Conservation (phyloP, 1,284 basidiomycete species). For the Tremellales sp. region DNA sequence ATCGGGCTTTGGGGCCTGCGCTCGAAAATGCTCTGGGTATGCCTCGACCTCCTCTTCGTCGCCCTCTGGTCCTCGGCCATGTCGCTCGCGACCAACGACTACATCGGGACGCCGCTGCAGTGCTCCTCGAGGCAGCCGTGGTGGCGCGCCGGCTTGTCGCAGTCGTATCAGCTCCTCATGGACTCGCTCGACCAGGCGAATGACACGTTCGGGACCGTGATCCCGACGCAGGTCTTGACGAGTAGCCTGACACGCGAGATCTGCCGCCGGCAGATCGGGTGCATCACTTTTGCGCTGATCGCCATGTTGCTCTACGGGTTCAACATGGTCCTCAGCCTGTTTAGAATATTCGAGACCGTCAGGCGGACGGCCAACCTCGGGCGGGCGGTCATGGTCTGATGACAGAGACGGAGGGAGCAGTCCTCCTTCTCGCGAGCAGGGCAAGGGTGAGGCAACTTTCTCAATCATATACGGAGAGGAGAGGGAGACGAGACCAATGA, state of each 20-base stretch:
- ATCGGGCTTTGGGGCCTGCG: conserved; percentile 56
- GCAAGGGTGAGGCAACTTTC: too few species aligned
- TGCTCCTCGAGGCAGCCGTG: conserved; percentile 46
- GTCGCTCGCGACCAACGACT: conserved; percentile 54
- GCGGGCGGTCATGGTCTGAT: conserved; percentile 16
- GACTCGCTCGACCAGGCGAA: conserved; percentile 5
- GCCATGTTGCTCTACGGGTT: conserved; percentile 45
- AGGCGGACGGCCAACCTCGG: conserved; percentile 35
- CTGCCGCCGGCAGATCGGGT: conserved; percentile 48
- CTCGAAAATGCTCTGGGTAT: conserved; percentile 51
- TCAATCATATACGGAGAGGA: too few species aligned
- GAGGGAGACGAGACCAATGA: too few species aligned
- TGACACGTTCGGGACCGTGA: conserved; percentile 23
- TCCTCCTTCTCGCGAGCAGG: too few species aligned
- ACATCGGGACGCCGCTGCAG: conserved; percentile 54
- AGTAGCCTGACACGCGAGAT: conserved; percentile 24
- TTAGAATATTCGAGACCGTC: conserved; percentile 53
- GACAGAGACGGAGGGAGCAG: neutral
- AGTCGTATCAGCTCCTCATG: conserved; percentile 21
- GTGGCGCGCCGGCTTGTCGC: conserved; percentile 31
- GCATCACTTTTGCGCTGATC: conserved; percentile 43
- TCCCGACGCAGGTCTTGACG: conserved; percentile 19
- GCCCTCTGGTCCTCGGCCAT: conserved; percentile 45
- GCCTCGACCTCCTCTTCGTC: conserved; percentile 53
- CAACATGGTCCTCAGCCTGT: conserved; percentile 51